Conservation (phyloP, 2,329 filamentous ascomycete genomes). For the Nigrospora sphaerica region DNA sequence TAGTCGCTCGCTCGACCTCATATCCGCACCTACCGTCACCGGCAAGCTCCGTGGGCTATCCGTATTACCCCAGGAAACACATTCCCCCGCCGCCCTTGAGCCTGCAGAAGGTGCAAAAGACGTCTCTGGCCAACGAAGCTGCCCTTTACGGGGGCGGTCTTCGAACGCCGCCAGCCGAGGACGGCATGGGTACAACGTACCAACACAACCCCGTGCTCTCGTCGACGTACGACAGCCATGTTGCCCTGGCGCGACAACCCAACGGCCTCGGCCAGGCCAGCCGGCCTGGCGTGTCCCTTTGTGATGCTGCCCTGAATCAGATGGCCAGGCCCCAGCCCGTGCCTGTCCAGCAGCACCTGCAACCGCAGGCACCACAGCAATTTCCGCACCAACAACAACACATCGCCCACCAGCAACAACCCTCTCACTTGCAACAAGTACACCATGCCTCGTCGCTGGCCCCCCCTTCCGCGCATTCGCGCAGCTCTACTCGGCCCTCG, state of each 20-base stretch:
- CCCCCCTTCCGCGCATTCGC: conserved; percentile 17
- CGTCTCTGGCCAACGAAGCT: conserved; percentile 14
- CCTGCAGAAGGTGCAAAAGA: conserved; percentile 13
- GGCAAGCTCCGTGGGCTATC: conserved; percentile 9
- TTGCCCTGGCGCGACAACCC: conserved; percentile 31
- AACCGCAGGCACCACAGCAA: conserved; percentile 18
- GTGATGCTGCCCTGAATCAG: conserved; percentile 21
- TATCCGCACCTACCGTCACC: conserved; percentile 19
- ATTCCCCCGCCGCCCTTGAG: conserved; percentile 6
- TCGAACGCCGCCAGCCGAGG: conserved; percentile 43
- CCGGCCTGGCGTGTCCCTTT: conserved; percentile 21
- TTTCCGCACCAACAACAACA: background rate
- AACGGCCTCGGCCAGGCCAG: conserved; percentile 23
- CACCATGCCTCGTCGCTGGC: conserved; percentile 8
- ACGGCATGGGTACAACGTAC: conserved; percentile 45
- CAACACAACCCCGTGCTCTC: conserved; percentile 33
- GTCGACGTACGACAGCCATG: conserved; percentile 37
- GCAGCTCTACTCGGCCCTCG: conserved; percentile 26
- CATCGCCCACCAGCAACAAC: conserved; percentile 4
- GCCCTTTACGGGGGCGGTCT: conserved; percentile 30
- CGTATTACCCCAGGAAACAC: conserved; percentile 8
- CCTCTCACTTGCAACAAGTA: conserved; percentile 1
- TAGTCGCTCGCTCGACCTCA: conserved; percentile 13
- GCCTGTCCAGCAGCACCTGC: conserved; percentile 1
- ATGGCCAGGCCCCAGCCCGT: conserved; percentile 10